Evolutionary conservation across 345 rosid species (phyloP).

Genomic region (Geranium brycei): DNA sequence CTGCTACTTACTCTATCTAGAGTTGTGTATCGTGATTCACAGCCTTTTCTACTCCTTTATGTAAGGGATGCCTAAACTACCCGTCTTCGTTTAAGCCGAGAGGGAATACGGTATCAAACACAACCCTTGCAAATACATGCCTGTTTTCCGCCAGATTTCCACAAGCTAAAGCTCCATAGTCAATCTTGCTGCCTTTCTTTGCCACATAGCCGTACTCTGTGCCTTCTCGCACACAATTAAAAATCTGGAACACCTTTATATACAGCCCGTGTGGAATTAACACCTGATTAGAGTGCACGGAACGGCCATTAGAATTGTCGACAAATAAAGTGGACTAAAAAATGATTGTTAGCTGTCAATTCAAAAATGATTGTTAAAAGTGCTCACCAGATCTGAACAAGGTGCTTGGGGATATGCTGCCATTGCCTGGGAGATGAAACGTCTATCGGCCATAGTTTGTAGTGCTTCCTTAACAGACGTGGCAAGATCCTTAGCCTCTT

Average conservation of each 20-base stretch:
- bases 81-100: conserved; percentile 5
- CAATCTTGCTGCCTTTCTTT: conserved; percentile 44
- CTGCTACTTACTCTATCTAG: no score
- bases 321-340: no score
- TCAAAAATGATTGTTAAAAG: neutral
- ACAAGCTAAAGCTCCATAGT: conserved; percentile 34
- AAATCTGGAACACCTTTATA: conserved; percentile 32
- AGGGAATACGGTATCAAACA: conserved; percentile 75
- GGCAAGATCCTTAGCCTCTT: conserved; percentile 60
- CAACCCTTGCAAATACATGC: conserved; percentile 69
- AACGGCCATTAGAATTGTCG: neutral
- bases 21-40: neutral
- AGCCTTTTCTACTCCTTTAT: no score
- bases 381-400: conserved; percentile 57
- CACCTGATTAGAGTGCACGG: conserved; percentile 29
- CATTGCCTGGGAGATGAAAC: conserved; percentile 48
- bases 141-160: conserved; percentile 48
- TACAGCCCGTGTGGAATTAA: conserved; percentile 44
- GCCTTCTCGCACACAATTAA: conserved; percentile 42
- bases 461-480: conserved; percentile 36
- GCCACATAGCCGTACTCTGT: conserved; percentile 24
- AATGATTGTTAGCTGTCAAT: neutral
- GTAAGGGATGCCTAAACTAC: neutral
- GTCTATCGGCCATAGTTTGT: conserved; percentile 44
- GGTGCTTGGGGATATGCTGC: conserved; percentile 50